Evolutionary conservation across 345 rosid species (phyloP), one percentile per base, ranked within the genome.

Genomic region (Durio zibethinus): DNA sequence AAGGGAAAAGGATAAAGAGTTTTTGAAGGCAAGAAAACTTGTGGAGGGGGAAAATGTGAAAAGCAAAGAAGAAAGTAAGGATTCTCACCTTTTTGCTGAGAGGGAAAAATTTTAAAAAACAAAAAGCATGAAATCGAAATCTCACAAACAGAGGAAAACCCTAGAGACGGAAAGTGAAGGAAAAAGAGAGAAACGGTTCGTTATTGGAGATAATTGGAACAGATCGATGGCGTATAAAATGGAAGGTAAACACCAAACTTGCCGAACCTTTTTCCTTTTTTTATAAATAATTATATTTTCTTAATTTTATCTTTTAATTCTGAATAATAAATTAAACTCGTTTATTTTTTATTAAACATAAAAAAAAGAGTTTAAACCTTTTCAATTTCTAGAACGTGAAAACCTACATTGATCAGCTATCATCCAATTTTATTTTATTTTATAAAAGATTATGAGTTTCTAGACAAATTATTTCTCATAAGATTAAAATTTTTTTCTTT

Each of bases 161-260:
- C 57, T 74, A 59, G 66, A 57, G 52, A 36, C 12, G 4, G 15
- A 54, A 36, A 56, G 64, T 6, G 33, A 14, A 7, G 10, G 4
- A 15, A 33, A n/a, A 14, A 12, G 14, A 54, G 48, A n/a, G 50
- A 35, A 4, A 3, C 3, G 4, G 76, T 14, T n/a, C 9, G 50
- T 54, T 56, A 65, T 56, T 56, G 50, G 53, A 56, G 66, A 56
- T 56, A 57, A 38, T 38, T 57, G 76, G 48, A 40, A 73, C 65
- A 73, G 75, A 20, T 10, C 43, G 75, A 73, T 36, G 66, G 35
- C 23, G 52, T 57, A 38, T 73, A 40, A 53, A 53, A 52, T 31
- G 31, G 75, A 11, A 52, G 29, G 29, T 35, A 36, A 10, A 52
- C 20, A 15, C 18, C 25, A 7, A 45, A 14, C 29, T 10, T 5